Evolutionary conservation across 352 stramenopile species (phyloP).

Genomic region (Blastocystis sp.): DNA sequence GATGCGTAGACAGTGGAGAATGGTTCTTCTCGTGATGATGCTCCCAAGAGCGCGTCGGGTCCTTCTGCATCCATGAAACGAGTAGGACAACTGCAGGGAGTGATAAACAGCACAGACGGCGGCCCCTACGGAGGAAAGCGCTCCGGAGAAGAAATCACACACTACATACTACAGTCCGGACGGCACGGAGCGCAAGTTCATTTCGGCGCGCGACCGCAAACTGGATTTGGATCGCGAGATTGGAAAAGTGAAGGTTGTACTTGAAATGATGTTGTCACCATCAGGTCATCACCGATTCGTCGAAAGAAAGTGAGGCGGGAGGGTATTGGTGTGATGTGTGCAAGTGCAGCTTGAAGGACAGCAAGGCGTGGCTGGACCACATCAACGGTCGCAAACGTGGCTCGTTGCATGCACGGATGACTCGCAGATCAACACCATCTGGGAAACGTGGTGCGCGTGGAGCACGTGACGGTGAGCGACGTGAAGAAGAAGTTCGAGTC

Average conservation of each 20-base stretch:
- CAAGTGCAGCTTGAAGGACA: slow-evolving; percentile 85
- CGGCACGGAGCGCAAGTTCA: slow-evolving; percentile 45
- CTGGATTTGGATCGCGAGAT: slow-evolving; percentile 81
- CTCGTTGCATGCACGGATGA: background rate
- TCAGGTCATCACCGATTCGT: slow-evolving; percentile 82
- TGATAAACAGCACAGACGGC: background rate
- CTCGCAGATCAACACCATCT: slow-evolving; percentile 81
- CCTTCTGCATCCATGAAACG: slow-evolving; percentile 6
- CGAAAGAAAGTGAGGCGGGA: slow-evolving; percentile 76
- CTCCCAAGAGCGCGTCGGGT: background rate
- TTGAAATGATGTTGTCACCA: background rate
- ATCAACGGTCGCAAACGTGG: slow-evolving; percentile 89
- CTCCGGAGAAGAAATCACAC: slow-evolving; percentile 2
- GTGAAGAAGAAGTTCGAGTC: slow-evolving; percentile 70
- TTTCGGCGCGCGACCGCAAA: slow-evolving; percentile 74
- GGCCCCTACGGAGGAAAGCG: background rate
- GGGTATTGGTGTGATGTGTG: slow-evolving; percentile 88
- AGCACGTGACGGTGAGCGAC: slow-evolving; percentile 71
- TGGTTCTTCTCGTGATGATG: background rate
- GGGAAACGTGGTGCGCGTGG: slow-evolving; percentile 85
- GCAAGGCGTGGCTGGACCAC: slow-evolving; percentile 86
- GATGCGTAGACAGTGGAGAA: background rate
- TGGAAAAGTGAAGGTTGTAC: slow-evolving; percentile 74
- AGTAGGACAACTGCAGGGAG: background rate
- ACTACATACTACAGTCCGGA: slow-evolving; percentile 50